A percentile compares a stretch with the other conserved stretches of the same genome.
phyloP scores from a whole-genome alignment of 257 asterid species.

The Scutellaria barbata region DNA sequence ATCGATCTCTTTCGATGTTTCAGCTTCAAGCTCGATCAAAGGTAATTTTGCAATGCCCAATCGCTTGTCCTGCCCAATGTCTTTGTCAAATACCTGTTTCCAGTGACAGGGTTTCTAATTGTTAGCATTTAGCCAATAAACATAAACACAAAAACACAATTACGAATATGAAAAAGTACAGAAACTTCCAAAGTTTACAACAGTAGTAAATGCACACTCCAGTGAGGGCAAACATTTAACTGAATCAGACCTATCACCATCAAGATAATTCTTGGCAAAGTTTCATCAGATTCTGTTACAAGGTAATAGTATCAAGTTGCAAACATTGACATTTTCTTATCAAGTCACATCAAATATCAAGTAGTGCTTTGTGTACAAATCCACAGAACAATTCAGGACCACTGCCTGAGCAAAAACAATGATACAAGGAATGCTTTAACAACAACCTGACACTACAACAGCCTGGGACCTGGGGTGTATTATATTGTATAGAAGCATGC shows the following conservation, averaged over 20 bases:
- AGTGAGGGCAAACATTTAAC: too few relatives aligned
- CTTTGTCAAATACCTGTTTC: constrained; percentile 82
- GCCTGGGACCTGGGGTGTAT: not conserved
- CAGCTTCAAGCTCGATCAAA: constrained; percentile 73
- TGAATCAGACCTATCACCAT: too few relatives aligned
- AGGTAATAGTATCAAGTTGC: not conserved
- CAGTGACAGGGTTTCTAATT: not conserved
- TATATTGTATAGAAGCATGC: constrained; percentile 3
- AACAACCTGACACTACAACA: not conserved
- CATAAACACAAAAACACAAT: not conserved
- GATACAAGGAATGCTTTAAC: not conserved
- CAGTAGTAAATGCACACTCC: not conserved
- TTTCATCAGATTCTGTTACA: not conserved
- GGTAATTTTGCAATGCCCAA: constrained; percentile 75
- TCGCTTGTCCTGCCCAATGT: constrained; percentile 88
- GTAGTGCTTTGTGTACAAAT: not conserved
- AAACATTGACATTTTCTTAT: not conserved
- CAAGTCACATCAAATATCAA: not conserved
- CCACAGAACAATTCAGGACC: not conserved
- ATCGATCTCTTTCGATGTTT: constrained; percentile 57
- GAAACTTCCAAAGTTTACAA: constrained; percentile 6
- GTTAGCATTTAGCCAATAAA: not conserved
- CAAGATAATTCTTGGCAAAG: not conserved
- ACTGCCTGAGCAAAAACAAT: constrained; percentile 12
- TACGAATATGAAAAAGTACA: not conserved